phyloP scores from a whole-genome alignment of 495 filamentous ascomycete genomes.

The Chaetomium tenue region DNA sequence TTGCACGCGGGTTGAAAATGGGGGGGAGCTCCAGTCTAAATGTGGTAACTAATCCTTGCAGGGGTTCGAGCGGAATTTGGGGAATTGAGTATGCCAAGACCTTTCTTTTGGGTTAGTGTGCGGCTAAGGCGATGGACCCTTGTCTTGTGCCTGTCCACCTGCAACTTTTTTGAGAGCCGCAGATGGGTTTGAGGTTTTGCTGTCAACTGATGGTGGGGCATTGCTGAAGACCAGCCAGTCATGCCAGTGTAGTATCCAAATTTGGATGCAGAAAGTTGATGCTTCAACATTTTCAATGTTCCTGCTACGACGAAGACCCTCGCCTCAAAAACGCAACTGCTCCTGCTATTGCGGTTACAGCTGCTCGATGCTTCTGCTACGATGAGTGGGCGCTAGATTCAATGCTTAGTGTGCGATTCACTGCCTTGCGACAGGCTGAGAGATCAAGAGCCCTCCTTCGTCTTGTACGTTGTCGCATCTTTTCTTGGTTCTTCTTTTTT shows the following conservation, averaged over 20 bases:
- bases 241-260: background rate
- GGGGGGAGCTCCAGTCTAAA: background rate
- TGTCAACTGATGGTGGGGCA: too few species aligned
- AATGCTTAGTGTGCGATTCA: conserved; percentile 34
- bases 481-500: background rate
- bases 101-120: background rate
- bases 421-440: conserved; percentile 27
- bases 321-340: background rate
- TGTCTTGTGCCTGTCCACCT: background rate
- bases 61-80: background rate
- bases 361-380: conserved; percentile 9
- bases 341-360: background rate
- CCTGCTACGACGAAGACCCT: background rate
- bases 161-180: background rate
- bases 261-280: background rate
- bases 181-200: too few species aligned
- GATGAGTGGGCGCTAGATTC: conserved; percentile 29
- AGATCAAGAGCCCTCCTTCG: conserved; percentile 4
- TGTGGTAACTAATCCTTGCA: background rate
- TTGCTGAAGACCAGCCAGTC: too few species aligned
- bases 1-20: conserved; percentile 1
- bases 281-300: background rate
- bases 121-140: background rate
- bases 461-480: conserved; percentile 11
- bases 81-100: background rate